phyloP scores from a whole-genome alignment of 1,139 yeast genomes.

The Debaryomyces subglobosus region DNA sequence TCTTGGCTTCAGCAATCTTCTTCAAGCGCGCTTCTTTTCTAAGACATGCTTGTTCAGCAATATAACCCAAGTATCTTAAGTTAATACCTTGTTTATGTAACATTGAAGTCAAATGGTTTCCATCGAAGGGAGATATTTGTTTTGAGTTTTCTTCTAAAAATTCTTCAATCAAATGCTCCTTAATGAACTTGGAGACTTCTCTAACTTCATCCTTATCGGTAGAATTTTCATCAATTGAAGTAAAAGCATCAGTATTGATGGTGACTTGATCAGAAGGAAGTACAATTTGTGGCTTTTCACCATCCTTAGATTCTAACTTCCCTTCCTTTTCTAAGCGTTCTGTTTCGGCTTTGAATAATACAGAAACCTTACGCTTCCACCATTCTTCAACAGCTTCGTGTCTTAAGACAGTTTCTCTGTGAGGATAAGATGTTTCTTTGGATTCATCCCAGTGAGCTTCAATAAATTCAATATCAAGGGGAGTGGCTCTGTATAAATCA shows the following conservation, averaged over 20 bases:
- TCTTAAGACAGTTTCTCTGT: conserved; percentile 75
- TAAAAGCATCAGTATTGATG: conserved; percentile 81
- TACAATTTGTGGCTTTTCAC: conserved; percentile 53
- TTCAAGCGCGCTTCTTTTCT: conserved; percentile 29
- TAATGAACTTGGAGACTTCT: conserved; percentile 67
- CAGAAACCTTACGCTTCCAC: conserved; percentile 75
- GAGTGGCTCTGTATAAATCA: conserved; percentile 83
- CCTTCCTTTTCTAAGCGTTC: conserved; percentile 53
- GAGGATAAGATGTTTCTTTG: conserved; percentile 68
- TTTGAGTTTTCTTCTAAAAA: conserved; percentile 60
- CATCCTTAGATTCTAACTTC: conserved; percentile 32
- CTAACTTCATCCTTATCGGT: conserved; percentile 65
- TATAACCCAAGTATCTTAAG: conserved; percentile 79
- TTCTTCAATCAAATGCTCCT: conserved; percentile 61
- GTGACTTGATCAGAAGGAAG: conserved; percentile 60
- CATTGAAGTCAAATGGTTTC: conserved; percentile 66
- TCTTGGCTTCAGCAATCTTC: conserved; percentile 23
- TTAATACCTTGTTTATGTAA: conserved; percentile 87
- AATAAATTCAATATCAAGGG: conserved; percentile 77
- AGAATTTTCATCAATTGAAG: conserved; percentile 43
- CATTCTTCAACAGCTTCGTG: conserved; percentile 89
- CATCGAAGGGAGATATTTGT: conserved; percentile 75
- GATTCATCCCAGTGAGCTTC: conserved; percentile 53
- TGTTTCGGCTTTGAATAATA: conserved; percentile 52
- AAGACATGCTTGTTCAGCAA: conserved; percentile 36